Conservation (phyloP, 2,329 filamentous ascomycete species). For the Colletotrichum chlorophyti region DNA sequence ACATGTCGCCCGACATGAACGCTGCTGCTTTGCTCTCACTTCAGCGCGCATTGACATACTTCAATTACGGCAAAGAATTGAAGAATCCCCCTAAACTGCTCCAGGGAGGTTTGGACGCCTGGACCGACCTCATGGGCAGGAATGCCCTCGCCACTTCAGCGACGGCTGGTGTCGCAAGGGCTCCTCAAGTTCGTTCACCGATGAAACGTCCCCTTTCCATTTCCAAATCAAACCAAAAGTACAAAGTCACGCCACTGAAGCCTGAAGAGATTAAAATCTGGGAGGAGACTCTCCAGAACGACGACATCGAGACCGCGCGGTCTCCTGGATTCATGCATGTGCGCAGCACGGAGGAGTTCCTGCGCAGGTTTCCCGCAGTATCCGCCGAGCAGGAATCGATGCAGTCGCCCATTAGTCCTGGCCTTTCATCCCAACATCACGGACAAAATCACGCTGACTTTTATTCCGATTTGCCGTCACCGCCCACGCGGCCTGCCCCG, state of each 20-base stretch:
- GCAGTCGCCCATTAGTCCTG: conserved; percentile 46
- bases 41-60: conserved; percentile 81
- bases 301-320: conserved; percentile 59
- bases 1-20: conserved; percentile 41
- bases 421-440: conserved; percentile 14
- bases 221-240: conserved; percentile 46
- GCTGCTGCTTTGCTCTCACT: conserved; percentile 72
- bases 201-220: conserved; percentile 23
- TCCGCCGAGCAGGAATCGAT: conserved; percentile 67
- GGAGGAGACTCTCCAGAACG: conserved; percentile 76
- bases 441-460: conserved; percentile 40
- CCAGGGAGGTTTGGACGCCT: conserved; percentile 83
- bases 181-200: conserved; percentile 15
- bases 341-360: conserved; percentile 81
- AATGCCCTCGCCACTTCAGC: conserved; percentile 61
- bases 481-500: conserved; percentile 72
- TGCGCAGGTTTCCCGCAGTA: conserved; percentile 80
- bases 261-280: conserved; percentile 82
- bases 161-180: conserved; percentile 27
- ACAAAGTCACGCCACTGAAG: conserved; percentile 71
- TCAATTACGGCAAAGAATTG: conserved; percentile 80
- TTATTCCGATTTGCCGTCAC: conserved; percentile 56
- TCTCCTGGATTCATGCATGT: conserved; percentile 59
- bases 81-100: conserved; percentile 79
- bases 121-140: conserved; percentile 81